These are phyloP conservation scores for Xerocomellus chrysenteron DNA, from an alignment of 768 basidiomycete species.

Conservation along the genomic window DNA sequence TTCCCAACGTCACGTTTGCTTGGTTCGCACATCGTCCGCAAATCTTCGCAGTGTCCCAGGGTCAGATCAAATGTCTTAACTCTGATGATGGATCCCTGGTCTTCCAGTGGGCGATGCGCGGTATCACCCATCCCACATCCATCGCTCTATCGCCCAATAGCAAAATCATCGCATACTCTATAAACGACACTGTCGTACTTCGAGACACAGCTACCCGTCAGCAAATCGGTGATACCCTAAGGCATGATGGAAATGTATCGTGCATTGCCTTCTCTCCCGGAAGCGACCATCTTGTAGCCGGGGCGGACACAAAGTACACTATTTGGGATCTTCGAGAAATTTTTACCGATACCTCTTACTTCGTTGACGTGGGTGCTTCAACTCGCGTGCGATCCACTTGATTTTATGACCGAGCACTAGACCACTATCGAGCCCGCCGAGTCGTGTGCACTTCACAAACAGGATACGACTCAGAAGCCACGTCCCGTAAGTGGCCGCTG, in stretches of 20 bases:
- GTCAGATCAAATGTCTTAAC: conserved; percentile 18
- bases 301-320: conserved; percentile 8
- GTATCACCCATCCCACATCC: conserved; percentile 8
- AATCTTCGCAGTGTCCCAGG: conserved; percentile 16
- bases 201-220: conserved; percentile 9
- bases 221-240: conserved; percentile 9
- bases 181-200: conserved; percentile 6
- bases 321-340: conserved; percentile 15
- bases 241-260: conserved; percentile 7
- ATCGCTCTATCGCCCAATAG: conserved; percentile 10
- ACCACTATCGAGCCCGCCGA: background rate
- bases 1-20: conserved; percentile 3
- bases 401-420: conserved; percentile 1
- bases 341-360: background rate
- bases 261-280: conserved; percentile 13
- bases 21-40: conserved; percentile 12
- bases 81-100: conserved; percentile 12
- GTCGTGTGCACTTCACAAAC: conserved; percentile 6
- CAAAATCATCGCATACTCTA: conserved; percentile 17
- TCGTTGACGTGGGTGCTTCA: background rate
- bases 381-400: background rate
- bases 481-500: background rate
- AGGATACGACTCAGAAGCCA: background rate
- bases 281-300: conserved; percentile 4
- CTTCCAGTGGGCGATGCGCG: conserved; percentile 15